Percentiles rank a stretch among this genome's conserved stretches.
These are phyloP conservation scores for Aspergillus steynii DNA, from an alignment of 495 filamentous ascomycete genomes.

Conservation along the genomic window DNA sequence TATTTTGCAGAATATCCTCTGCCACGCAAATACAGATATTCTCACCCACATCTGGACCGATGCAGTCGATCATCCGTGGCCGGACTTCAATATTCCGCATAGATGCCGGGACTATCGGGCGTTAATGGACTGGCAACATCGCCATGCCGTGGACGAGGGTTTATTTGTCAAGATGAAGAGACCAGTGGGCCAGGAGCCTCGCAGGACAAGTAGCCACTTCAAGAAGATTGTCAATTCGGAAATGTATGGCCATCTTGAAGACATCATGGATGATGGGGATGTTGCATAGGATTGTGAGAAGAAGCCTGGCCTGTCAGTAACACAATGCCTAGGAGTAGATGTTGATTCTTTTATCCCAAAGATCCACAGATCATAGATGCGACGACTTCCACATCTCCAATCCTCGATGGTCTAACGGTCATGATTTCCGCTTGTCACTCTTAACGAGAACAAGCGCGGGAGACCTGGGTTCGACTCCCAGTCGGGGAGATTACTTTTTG, in stretches of 20 bases:
- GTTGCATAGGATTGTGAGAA: not conserved
- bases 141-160: not conserved
- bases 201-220: not conserved
- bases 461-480: too few species aligned
- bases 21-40: conserved; percentile 33
- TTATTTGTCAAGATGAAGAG: not conserved
- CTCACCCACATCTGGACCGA: conserved; percentile 25
- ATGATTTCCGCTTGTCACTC: too few species aligned
- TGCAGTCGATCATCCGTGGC: conserved; percentile 23
- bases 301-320: not conserved
- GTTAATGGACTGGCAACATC: conserved; percentile 19
- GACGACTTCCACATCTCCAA: too few species aligned
- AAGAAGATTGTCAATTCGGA: not conserved
- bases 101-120: conserved; percentile 27
- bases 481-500: too few species aligned
- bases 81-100: conserved; percentile 36
- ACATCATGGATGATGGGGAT: not conserved
- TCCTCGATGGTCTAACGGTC: too few species aligned
- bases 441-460: too few species aligned
- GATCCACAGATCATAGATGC: too few species aligned
- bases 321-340: too few species aligned
- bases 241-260: not conserved
- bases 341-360: too few species aligned
- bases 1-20: conserved; percentile 36
- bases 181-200: not conserved